Evolutionary conservation across 2,329 filamentous ascomycete genomes (phyloP).

Genomic region (Trichoderma simmonsii): DNA sequence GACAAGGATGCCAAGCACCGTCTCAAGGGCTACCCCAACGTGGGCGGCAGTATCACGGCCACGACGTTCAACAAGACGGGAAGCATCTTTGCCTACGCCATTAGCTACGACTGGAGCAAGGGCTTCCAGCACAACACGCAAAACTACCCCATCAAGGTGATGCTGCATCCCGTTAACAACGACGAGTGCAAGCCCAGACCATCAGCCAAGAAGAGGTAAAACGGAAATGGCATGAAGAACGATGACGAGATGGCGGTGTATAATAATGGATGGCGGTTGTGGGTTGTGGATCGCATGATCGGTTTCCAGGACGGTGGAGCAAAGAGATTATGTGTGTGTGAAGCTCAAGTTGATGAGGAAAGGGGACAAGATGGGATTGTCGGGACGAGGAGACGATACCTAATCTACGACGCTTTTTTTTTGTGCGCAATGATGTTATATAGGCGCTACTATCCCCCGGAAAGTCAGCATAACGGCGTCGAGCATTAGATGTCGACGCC

Average conservation of each 20-base stretch:
- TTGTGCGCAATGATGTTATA: constrained; percentile 5
- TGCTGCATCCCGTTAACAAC: constrained; percentile 71
- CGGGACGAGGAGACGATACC: constrained; percentile 3
- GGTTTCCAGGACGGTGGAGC: not conserved
- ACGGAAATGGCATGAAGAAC: not conserved
- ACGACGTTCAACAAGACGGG: constrained; percentile 90
- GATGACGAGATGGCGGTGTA: not conserved
- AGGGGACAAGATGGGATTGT: constrained; percentile 1
- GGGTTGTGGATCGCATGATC: not conserved
- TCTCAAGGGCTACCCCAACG: constrained; percentile 81
- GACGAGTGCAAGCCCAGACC: constrained; percentile 63
- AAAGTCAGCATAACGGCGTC: constrained; percentile 2
- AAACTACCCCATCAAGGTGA: constrained; percentile 73
- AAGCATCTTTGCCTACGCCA: constrained; percentile 79
- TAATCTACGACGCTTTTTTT: constrained; percentile 1
- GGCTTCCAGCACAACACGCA: constrained; percentile 82
- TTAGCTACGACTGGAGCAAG: constrained; percentile 98
- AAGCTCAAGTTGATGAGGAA: not conserved
- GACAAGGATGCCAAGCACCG: constrained; percentile 89
- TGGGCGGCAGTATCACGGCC: constrained; percentile 81
- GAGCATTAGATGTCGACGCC: not conserved
- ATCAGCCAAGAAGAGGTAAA: constrained; percentile 57
- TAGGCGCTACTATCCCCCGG: not conserved
- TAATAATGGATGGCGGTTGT: not conserved
- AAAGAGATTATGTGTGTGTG: not conserved